Evolutionary conservation across 352 stramenopile species (phyloP).

Genomic region (Globisporangium iwayamae): DNA sequence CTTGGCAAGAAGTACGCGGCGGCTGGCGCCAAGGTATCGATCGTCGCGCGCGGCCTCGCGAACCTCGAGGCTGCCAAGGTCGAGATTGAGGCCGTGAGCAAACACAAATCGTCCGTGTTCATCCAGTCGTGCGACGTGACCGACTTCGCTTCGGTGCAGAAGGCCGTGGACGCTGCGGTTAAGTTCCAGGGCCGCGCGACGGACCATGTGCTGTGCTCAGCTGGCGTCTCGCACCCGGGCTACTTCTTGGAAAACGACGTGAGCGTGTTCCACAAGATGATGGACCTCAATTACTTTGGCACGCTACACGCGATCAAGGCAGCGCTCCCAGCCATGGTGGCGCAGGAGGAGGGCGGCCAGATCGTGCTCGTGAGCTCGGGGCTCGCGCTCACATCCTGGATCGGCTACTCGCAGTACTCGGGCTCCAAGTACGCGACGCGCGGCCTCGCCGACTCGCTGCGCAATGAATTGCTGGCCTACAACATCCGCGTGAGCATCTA

Average conservation of each 20-base stretch:
- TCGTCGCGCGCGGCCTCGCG: constrained; percentile 51
- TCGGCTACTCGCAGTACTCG: constrained; percentile 80
- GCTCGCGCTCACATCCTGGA: constrained; percentile 69
- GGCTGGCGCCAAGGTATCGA: constrained; percentile 68
- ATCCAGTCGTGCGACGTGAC: constrained; percentile 72
- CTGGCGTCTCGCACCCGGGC: constrained; percentile 50
- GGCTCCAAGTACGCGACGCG: constrained; percentile 81
- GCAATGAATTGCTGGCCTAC: constrained; percentile 75
- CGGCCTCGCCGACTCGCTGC: constrained; percentile 70
- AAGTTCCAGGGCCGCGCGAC: constrained; percentile 58
- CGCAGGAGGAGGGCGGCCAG: constrained; percentile 48
- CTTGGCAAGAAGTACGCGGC: constrained; percentile 68
- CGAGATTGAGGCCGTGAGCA: constrained; percentile 49
- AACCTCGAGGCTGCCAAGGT: constrained; percentile 63
- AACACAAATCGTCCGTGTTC: constrained; percentile 48
- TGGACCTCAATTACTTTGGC: constrained; percentile 88
- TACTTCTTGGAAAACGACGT: constrained; percentile 81
- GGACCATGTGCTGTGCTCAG: constrained; percentile 73
- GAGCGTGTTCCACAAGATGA: constrained; percentile 67
- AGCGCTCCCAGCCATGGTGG: constrained; percentile 74
- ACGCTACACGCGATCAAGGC: constrained; percentile 77
- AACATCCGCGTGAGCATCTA: constrained; percentile 70
- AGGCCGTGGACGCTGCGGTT: constrained; percentile 61
- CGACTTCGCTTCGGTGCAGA: constrained; percentile 52
- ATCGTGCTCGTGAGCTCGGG: constrained; percentile 75